Conservation (phyloP, 139 green algal species). For the Micractinium conductrix region DNA sequence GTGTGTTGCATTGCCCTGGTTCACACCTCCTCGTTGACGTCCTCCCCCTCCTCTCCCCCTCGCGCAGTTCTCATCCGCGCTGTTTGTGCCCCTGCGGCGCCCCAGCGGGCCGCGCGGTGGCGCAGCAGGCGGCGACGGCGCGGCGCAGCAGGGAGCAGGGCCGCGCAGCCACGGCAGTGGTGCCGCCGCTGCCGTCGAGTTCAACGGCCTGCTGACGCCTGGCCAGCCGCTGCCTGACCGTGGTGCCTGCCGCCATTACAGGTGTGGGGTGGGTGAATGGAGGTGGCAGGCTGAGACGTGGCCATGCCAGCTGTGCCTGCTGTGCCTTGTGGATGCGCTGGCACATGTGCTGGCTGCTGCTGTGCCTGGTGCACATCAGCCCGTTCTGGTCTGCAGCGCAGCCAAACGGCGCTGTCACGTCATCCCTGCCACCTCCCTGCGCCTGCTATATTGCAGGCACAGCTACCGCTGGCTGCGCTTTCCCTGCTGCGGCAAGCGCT, state of each 20-base stretch:
- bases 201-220: conserved; percentile 28
- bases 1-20: too few species aligned
- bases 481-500: conserved; percentile 74
- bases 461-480: conserved; percentile 76
- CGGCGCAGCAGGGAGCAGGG: not conserved
- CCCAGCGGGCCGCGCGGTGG: not conserved
- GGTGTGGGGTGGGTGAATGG: too few species aligned
- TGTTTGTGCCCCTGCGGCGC: not conserved
- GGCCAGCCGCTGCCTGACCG: conserved; percentile 64
- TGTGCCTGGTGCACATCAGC: too few species aligned
- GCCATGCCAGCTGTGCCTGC: too few species aligned
- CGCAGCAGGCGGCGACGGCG: not conserved
- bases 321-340: too few species aligned
- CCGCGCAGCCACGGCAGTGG: not conserved
- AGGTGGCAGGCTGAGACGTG: too few species aligned
- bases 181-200: not conserved
- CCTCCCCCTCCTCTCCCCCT: not conserved
- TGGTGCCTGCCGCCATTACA: conserved; percentile 80
- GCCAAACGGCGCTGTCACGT: too few species aligned
- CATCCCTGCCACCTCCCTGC: not conserved
- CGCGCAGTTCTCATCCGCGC: conserved; percentile 11
- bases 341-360: too few species aligned
- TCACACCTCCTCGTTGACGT: not conserved
- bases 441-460: conserved; percentile 1
- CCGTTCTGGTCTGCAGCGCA: too few species aligned